phyloP scores from a whole-genome alignment of 805 yeast genomes.

The Trichomonascus vanleenenianus region DNA sequence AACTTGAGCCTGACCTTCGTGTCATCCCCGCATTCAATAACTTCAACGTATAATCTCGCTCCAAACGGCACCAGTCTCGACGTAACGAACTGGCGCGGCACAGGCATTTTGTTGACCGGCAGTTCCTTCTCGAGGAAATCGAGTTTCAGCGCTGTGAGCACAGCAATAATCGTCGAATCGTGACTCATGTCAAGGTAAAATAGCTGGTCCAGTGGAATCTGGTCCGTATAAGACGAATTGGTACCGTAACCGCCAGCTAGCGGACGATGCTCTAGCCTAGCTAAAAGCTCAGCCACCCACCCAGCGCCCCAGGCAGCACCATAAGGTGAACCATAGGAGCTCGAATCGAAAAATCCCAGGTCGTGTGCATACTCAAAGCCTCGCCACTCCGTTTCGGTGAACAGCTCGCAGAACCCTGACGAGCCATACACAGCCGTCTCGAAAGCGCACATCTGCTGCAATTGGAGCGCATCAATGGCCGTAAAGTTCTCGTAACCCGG shows the following conservation, averaged over 20 bases:
- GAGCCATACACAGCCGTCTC: conserved; percentile 64
- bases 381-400: conserved; percentile 61
- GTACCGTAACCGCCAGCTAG: conserved; percentile 44
- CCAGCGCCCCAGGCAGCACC: conserved; percentile 56
- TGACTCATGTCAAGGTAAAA: conserved; percentile 68
- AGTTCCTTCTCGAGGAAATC: conserved; percentile 33
- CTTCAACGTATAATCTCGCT: conserved; percentile 33
- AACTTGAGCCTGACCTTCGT: conserved; percentile 27
- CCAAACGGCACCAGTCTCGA: conserved; percentile 37
- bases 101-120: conserved; percentile 37
- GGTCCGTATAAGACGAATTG: conserved; percentile 35
- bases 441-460: conserved; percentile 64
- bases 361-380: conserved; percentile 55
- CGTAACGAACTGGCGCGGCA: conserved; percentile 32
- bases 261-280: conserved; percentile 41
- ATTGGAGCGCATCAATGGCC: conserved; percentile 40
- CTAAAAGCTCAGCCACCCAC: conserved; percentile 36
- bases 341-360: conserved; percentile 48
- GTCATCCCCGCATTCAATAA: conserved; percentile 29
- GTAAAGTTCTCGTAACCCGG: conserved; percentile 37
- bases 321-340: conserved; percentile 56
- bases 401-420: conserved; percentile 59
- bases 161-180: conserved; percentile 59
- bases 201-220: conserved; percentile 38
- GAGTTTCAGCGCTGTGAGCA: conserved; percentile 58